phyloP scores from a whole-genome alignment of 2,329 filamentous ascomycete genomes.

The Fusarium sp. region DNA sequence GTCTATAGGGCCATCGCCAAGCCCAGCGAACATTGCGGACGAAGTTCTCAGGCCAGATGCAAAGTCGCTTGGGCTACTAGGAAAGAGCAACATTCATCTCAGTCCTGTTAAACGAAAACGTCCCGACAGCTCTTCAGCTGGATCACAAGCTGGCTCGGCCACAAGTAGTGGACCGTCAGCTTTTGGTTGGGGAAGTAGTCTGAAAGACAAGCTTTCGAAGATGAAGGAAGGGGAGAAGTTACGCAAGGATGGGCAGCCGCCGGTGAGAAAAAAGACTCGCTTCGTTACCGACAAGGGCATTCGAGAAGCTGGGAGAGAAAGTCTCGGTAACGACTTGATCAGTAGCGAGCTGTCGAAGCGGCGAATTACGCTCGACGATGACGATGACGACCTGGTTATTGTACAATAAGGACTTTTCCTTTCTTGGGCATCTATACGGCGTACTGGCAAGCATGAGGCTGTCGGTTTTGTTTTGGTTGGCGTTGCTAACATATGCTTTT shows the following conservation, averaged over 20 bases:
- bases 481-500: conserved; percentile 33
- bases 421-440: conserved; percentile 22
- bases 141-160: conserved; percentile 52
- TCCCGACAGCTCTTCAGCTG: conserved; percentile 53
- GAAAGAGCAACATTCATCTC: conserved; percentile 62
- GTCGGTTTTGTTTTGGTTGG: conserved; percentile 24
- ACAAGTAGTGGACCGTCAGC: conserved; percentile 44
- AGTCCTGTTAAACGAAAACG: conserved; percentile 72
- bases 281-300: conserved; percentile 84
- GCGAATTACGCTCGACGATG: conserved; percentile 54
- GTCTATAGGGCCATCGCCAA: conserved; percentile 30
- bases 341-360: conserved; percentile 60
- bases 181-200: conserved; percentile 67
- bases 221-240: conserved; percentile 72
- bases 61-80: conserved; percentile 49
- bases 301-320: conserved; percentile 79
- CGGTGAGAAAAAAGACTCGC: conserved; percentile 78
- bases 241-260: conserved; percentile 50
- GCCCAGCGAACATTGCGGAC: conserved; percentile 37
- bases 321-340: conserved; percentile 68
- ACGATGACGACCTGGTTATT: conserved; percentile 65
- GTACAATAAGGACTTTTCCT: conserved; percentile 44
- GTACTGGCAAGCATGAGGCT: conserved; percentile 35
- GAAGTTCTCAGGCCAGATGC: conserved; percentile 56
- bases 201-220: conserved; percentile 66